A percentile compares a stretch with the other conserved stretches of the same genome.
Conservation (phyloP, 305 asterid species). For the Fraxinus albicans region DNA sequence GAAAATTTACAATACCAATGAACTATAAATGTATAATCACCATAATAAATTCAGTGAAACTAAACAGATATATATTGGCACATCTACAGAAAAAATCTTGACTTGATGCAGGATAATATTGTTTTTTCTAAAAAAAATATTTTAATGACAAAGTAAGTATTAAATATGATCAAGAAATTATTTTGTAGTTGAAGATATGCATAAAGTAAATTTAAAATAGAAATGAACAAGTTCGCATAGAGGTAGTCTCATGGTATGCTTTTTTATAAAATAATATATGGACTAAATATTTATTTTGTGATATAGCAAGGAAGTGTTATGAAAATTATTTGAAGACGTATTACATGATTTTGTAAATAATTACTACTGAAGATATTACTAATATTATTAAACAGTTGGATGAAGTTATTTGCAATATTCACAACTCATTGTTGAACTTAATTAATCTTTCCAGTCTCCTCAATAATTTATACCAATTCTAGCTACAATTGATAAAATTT, state of each 20-base stretch:
- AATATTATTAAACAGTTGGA: neutral
- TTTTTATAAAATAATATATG: neutral
- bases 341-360: neutral
- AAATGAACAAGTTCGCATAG: neutral
- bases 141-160: neutral
- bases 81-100: neutral
- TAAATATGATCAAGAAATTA: neutral
- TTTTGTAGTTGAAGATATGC: neutral
- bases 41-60: neutral
- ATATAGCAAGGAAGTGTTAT: neutral
- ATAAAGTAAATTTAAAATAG: neutral
- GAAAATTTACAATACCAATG: neutral
- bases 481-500: neutral
- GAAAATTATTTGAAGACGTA: neutral
- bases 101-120: neutral
- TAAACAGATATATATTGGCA: neutral
- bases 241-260: neutral
- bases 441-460: neutral
- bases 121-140: neutral
- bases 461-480: neutral
- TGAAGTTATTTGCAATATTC: neutral
- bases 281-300: neutral
- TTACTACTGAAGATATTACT: neutral
- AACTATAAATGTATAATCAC: neutral
- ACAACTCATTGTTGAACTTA: neutral